Conservation (phyloP, 179 eudicot species). For the Nepenthes alata region DNA sequence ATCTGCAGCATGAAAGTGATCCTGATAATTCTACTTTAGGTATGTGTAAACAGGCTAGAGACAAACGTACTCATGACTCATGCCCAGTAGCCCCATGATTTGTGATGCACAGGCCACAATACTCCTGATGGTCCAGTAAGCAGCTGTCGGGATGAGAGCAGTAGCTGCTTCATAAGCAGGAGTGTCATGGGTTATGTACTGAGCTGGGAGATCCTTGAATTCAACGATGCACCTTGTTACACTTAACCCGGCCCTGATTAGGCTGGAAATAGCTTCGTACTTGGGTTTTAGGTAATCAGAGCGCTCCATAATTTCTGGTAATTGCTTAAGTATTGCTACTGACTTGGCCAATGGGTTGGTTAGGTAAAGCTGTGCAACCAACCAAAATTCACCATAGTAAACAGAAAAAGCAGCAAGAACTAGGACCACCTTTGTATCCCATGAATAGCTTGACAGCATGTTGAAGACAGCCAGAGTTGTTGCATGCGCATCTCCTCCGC, state of each 20-base stretch:
- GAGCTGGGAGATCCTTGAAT: slow-evolving; percentile 49
- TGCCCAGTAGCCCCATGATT: slow-evolving; percentile 39
- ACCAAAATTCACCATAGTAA: slow-evolving; percentile 73
- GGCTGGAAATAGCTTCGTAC: slow-evolving; percentile 47
- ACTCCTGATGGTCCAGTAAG: slow-evolving; percentile 57
- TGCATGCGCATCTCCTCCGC: slow-evolving; percentile 46
- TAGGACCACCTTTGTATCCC: slow-evolving; percentile 66
- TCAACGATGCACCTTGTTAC: slow-evolving; percentile 54
- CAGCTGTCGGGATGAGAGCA: slow-evolving; percentile 48
- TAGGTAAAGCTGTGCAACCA: slow-evolving; percentile 47
- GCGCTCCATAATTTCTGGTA: slow-evolving; percentile 47
- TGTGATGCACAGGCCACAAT: slow-evolving; percentile 51
- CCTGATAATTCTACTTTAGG: background rate
- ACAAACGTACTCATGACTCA: slow-evolving; percentile 44
- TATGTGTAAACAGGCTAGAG: background rate
- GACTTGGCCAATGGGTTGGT: slow-evolving; percentile 56
- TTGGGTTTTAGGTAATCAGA: slow-evolving; percentile 40
- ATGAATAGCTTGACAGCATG: slow-evolving; percentile 38
- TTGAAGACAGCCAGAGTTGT: slow-evolving; percentile 37
- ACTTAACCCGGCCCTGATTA: slow-evolving; percentile 42
- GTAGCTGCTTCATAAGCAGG: slow-evolving; percentile 28
- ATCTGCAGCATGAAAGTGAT: too few relatives aligned
- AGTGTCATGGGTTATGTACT: slow-evolving; percentile 32
- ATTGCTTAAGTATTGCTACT: slow-evolving; percentile 50
- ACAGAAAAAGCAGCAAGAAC: slow-evolving; percentile 57